Evolutionary conservation across 2,329 filamentous ascomycete genomes (phyloP), one percentile per base, ranked within the genome.

Genomic region (Fusarium sp.): DNA sequence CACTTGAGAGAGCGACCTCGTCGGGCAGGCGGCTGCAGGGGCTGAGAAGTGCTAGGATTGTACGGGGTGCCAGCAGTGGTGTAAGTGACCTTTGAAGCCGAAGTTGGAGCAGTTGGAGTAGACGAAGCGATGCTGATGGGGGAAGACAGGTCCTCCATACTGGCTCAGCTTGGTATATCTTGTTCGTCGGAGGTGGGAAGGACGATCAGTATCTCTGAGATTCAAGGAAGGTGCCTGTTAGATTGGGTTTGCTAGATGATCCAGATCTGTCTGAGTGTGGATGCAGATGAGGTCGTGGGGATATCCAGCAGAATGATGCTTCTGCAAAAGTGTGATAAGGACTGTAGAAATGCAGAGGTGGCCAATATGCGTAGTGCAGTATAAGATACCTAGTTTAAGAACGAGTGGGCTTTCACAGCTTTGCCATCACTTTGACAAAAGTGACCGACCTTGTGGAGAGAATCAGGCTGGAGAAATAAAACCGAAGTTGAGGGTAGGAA

Each of bases 41-140:
- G 84, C 45, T 83, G 81, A 19, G 82, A 77, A 19, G 82, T 79
- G 64, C 82, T 82, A 6, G 86, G 86, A 38, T 87, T 86, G 79
- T 87, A 88, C 51, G 87, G 81, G 8, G 87, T 88, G n/a, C 87
- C 87, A 27, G 87, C 87, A 12, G 87, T 89, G 21, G 86, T 89
- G 74, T 88, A 89, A 48, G 83, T 85, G 31, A 81, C 80, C 60
- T 76, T 80, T 63, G 66, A 73, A 39, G 73, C 66, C 41, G 73
- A 73, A 33, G 63, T 63, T 55, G 75, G 70, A 46, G 74, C 76
- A 48, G 71, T 72, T 37, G 76, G 42, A 29, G 60, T 71, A 38
- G 73, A 69, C 54, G 77, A 74, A 46, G 70, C 60, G 58, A 74
- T 64, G 61, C 69, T 76, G 60, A 61, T 66, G 63, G 73, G 72